Evolutionary conservation across 371 early-diverging fungal genomes (phyloP).

Genomic region (Batkoa obscura): DNA sequence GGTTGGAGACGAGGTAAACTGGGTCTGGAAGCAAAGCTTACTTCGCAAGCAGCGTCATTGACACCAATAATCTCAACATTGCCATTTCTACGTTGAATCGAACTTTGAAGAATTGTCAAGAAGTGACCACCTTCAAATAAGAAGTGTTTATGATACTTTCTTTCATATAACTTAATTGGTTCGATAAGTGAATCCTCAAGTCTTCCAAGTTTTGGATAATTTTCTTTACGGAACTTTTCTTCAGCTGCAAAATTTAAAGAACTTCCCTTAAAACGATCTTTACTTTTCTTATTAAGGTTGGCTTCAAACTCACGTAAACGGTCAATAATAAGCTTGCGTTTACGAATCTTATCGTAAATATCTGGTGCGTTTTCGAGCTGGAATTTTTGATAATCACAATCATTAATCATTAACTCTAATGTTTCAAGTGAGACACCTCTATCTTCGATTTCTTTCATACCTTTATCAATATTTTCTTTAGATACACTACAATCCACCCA

Average conservation of each 20-base stretch:
- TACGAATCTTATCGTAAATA: background rate
- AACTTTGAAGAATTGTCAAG: background rate
- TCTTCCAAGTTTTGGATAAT: background rate
- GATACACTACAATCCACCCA: no score
- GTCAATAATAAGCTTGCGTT: background rate
- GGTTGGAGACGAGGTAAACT: no score
- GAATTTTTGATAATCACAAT: background rate
- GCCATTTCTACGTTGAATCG: background rate
- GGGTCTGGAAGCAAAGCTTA: no score
- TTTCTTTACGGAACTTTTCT: background rate
- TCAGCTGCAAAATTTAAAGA: background rate
- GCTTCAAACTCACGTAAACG: conserved; percentile 2
- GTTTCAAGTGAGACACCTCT: background rate
- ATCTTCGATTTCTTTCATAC: no score
- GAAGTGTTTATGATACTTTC: background rate
- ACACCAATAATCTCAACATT: background rate
- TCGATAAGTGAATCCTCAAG: background rate
- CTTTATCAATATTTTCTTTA: no score
- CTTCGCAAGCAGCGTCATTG: no score
- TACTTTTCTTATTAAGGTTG: background rate
- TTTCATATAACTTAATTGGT: background rate
- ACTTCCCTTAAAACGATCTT: conserved; percentile 2
- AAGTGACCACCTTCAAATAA: background rate
- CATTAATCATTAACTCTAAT: background rate
- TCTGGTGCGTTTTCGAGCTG: background rate